Conservation (phyloP, 2,329 filamentous ascomycete genomes). For the Botrytis galanthina region DNA sequence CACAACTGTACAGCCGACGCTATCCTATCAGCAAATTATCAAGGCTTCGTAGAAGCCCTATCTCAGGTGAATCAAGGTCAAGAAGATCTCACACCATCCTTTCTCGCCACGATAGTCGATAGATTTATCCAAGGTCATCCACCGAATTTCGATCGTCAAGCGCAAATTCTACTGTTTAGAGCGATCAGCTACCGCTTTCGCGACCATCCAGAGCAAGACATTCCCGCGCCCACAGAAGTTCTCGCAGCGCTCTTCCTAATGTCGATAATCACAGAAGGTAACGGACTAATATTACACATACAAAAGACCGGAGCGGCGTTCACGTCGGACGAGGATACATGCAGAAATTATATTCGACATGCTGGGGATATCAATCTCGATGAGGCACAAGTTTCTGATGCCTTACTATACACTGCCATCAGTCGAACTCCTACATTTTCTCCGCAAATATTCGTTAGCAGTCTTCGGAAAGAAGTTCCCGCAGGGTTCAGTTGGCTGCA, state of each 20-base stretch:
- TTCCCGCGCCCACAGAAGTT: constrained; percentile 67
- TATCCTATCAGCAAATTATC: constrained; percentile 79
- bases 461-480: constrained; percentile 60
- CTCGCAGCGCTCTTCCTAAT: constrained; percentile 68
- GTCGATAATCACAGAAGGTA: constrained; percentile 60
- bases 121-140: constrained; percentile 85
- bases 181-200: constrained; percentile 62
- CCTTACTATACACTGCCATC: constrained; percentile 65
- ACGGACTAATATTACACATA: constrained; percentile 63
- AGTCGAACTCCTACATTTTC: constrained; percentile 56
- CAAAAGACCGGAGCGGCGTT: constrained; percentile 72
- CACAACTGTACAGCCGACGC: constrained; percentile 65
- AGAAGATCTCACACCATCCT: constrained; percentile 63
- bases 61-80: constrained; percentile 63
- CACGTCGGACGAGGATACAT: constrained; percentile 72
- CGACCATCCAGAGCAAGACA: constrained; percentile 51
- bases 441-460: constrained; percentile 56
- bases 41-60: constrained; percentile 74
- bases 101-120: constrained; percentile 78
- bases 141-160: constrained; percentile 76
- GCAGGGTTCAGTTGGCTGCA: constrained; percentile 66
- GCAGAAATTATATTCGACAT: constrained; percentile 53
- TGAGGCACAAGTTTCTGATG: constrained; percentile 79
- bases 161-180: constrained; percentile 65
- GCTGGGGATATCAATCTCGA: constrained; percentile 60